Conservation (phyloP, 2,329 filamentous ascomycete genomes). For the Colletotrichum salicis region DNA sequence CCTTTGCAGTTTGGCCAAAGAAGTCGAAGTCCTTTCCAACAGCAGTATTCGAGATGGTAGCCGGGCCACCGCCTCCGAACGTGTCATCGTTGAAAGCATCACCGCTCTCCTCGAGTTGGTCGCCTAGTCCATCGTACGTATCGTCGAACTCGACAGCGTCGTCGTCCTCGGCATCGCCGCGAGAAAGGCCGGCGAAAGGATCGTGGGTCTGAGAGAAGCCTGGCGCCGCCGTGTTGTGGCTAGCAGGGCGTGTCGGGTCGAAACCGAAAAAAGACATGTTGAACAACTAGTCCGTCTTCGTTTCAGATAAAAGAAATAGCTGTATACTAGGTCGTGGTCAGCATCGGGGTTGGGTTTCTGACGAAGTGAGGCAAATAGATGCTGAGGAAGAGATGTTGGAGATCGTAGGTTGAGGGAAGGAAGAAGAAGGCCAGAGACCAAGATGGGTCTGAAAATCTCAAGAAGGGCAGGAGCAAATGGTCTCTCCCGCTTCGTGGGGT, state of each 20-base stretch:
- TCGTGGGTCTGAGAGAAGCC: conserved; percentile 88
- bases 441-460: neutral
- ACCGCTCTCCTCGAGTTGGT: conserved; percentile 89
- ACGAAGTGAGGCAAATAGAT: conserved; percentile 12
- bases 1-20: conserved; percentile 90
- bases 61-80: conserved; percentile 67
- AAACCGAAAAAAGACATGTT: conserved; percentile 94
- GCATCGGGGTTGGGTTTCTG: conserved; percentile 13
- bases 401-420: neutral
- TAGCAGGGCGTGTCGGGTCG: conserved; percentile 73
- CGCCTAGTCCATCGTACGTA: conserved; percentile 94
- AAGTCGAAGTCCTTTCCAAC: conserved; percentile 98
- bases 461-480: neutral
- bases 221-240: conserved; percentile 74
- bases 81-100: conserved; percentile 98
- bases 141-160: conserved; percentile 86
- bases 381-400: neutral
- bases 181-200: conserved; percentile 85
- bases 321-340: conserved; percentile 30
- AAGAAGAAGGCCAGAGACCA: neutral
- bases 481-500: neutral
- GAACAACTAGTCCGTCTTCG: conserved; percentile 27
- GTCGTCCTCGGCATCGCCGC: conserved; percentile 67
- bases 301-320: conserved; percentile 15
- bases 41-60: conserved; percentile 54